A percentile compares a stretch with the other conserved stretches of the same genome.
phyloP scores from a whole-genome alignment of 1,284 basidiomycete species.

The Cryptococcus sp. region DNA sequence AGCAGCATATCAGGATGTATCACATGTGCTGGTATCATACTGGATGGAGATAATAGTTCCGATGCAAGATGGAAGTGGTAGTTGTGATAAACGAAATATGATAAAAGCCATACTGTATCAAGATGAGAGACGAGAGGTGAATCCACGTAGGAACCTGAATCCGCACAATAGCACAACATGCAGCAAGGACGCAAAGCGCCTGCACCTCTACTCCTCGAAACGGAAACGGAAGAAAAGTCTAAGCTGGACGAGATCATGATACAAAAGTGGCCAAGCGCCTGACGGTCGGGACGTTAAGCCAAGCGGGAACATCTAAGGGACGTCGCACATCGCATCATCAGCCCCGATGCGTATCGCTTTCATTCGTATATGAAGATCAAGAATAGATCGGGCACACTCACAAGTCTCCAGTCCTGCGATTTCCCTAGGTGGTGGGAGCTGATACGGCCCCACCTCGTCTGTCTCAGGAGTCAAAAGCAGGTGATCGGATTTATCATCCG shows the following conservation, averaged over 20 bases:
- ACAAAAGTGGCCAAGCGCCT: conserved; percentile 43
- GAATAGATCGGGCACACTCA: conserved; percentile 25
- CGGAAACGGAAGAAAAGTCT: neutral
- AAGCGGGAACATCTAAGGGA: conserved; percentile 41
- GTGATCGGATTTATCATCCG: conserved; percentile 94
- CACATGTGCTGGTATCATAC: no score
- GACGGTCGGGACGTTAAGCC: conserved; percentile 42
- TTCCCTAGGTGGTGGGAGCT: conserved; percentile 50
- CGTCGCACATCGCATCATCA: neutral
- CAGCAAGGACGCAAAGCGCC: no score
- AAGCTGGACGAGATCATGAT: conserved; percentile 13
- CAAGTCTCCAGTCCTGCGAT: conserved; percentile 52
- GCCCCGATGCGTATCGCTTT: neutral
- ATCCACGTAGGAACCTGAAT: no score
- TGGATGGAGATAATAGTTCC: no score
- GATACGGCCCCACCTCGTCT: conserved; percentile 82
- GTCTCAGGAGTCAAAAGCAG: conserved; percentile 89
- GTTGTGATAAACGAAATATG: no score
- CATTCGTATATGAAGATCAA: neutral
- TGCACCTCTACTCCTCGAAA: neutral
- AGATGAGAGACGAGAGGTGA: no score
- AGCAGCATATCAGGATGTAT: no score
- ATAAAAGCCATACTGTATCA: no score
- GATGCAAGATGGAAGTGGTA: no score
- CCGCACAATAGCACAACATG: no score